Base-by-base conservation (phyloP, 108 stramenopile species). In the Pseudonitzschia multistriata region DNA sequence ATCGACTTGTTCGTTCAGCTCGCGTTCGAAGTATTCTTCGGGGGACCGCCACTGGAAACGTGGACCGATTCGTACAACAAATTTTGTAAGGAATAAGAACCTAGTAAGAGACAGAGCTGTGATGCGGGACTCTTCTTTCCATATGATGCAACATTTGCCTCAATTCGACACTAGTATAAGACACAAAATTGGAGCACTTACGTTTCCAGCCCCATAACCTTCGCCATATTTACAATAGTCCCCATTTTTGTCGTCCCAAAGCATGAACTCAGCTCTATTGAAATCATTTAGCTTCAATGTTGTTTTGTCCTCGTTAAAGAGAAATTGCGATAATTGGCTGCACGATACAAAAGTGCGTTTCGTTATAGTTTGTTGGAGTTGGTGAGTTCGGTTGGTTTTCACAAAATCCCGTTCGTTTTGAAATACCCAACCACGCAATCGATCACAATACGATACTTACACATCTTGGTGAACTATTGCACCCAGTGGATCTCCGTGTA, bases 281-380 rank as follows among this genome's bases (percentile, higher is more conserved):
- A 86, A 94, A 67, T 94, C 93, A 27, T 89, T 88, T 13, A 94
- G 61, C 68, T 90, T 94, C 28, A 90, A 59, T 39, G 53, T 57
- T 54, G 62, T 81, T 62, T 67, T 69, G 36, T 62, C 81, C 56
- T 50, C 60, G 35, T 52, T 67, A 48, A 77, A 66, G 11, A 92
- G 72, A 74, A 81, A 92, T 69, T 92, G 91, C 0, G 61, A 65
- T 2, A 83, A 62, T 66, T 88, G 85, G 19, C 50, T 52, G 25
- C 21, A 52, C 4, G 3, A 52, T 24, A 8, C 3, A 2, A 15
- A 45, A 17, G 25, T 24, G 22, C 3, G 7, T 52, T 52, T 25
- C 22, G 50, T 52, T 52, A n/a, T n/a, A n/a, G n/a, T n/a, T n/a
- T n/a, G n/a, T n/a, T 52, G 50, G 29, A 25, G 15, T 25, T 25